Base-by-base conservation (phyloP, 1,139 yeast species). In the Suhomyces kunorum region DNA sequence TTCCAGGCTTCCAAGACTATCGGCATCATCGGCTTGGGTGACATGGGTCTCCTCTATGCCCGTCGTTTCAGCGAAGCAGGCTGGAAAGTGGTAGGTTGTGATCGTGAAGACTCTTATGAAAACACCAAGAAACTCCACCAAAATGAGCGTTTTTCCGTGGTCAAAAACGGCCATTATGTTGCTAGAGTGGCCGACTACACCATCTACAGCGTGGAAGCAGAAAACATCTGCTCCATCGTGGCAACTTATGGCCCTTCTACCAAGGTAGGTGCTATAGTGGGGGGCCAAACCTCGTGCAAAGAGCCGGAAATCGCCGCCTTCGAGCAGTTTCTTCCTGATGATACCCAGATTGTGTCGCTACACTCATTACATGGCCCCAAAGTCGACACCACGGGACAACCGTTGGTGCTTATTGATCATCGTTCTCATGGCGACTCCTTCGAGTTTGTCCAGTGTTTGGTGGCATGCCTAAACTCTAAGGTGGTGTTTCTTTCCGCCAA, bases 241-340 rank as follows among this genome's bases (percentile, higher is more conserved):
- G 57, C 78, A 5, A 37, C 66, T 25, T 92, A 89, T 59, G 97
- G 96, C 0, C 94, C 96, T 0, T 72, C 96, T 0, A 83, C 96
- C 4, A 92, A 89, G 59, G 66, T 79, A 12, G 95, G 95, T 3
- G 85, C 96, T 4, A 79, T 89, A 37, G 96, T 92, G 8, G 98
- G 98, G n/a, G 98, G 98, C 5, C 98, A 92, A 61, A 90, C 98
- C 0, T 87, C 96, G 5, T 92, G 98, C 66, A 92, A 92, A 58
- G 83, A 80, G 14, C 95, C 95, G 0, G 98, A 92, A 58, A 84
- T 92, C 31, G 71, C 68, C 15, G 97, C 98, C 0, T 87, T 92
- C 59, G 97, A 89, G 54, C 67, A 69, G 40, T 66, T 76, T 50
- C 61, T 88, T 28, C 97, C 98, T 0, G 46, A 55, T 1, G 98